phyloP scores from a whole-genome alignment of 1,284 basidiomycete species.

The Testicularia cyperi region DNA sequence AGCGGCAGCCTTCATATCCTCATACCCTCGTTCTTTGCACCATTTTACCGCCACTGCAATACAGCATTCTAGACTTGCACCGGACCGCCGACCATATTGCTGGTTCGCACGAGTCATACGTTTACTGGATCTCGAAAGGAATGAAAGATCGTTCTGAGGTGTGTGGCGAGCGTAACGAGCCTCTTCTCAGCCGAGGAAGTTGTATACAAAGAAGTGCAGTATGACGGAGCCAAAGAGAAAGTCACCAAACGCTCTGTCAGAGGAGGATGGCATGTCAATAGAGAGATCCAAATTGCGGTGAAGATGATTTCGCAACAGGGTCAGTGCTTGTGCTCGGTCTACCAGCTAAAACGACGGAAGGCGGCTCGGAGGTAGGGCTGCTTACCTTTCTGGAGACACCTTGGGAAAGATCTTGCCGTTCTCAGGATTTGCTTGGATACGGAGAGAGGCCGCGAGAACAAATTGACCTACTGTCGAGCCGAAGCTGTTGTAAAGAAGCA shows the following conservation, averaged over 20 bases:
- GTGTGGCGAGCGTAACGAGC: too few species aligned
- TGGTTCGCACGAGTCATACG: too few species aligned
- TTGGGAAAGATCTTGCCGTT: conserved; percentile 65
- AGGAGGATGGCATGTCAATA: too few species aligned
- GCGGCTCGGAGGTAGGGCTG: too few species aligned
- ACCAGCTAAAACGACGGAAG: too few species aligned
- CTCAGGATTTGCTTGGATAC: conserved; percentile 85
- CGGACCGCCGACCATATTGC: background rate
- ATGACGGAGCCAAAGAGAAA: conserved; percentile 91
- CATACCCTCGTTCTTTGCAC: background rate
- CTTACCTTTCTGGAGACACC: conserved; percentile 90
- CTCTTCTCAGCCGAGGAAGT: conserved; percentile 80
- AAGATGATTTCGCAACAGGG: too few species aligned
- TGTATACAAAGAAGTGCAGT: conserved; percentile 97
- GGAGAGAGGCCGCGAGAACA: conserved; percentile 85
- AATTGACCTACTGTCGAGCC: conserved; percentile 93
- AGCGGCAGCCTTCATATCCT: background rate
- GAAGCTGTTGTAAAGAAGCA: conserved; percentile 68
- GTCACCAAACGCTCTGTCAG: conserved; percentile 73
- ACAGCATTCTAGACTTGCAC: too few species aligned
- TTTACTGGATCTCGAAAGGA: too few species aligned
- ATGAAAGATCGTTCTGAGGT: too few species aligned
- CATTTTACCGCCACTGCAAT: too few species aligned
- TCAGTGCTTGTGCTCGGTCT: background rate
- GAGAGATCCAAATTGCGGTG: too few species aligned